These are phyloP conservation scores for Hortaea werneckii DNA, from an alignment of 2,329 filamentous ascomycete species.

Conservation along the genomic window DNA sequence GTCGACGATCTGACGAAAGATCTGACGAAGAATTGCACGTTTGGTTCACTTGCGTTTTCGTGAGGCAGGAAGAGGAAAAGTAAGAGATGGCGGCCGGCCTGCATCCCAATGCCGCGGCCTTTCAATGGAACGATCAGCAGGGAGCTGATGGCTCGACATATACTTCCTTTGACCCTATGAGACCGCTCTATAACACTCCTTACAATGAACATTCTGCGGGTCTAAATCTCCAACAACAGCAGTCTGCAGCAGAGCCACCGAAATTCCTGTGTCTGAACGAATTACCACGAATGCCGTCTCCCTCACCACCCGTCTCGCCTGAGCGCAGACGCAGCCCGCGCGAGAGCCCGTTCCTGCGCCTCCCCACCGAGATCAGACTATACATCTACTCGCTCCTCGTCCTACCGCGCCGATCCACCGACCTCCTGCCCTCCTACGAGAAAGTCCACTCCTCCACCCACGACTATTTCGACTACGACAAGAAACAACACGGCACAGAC, in stretches of 20 bases:
- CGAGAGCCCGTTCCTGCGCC: slow-evolving; percentile 26
- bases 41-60: too few species aligned
- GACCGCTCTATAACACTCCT: slow-evolving; percentile 7
- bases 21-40: too few species aligned
- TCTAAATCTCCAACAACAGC: background rate
- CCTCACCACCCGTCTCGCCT: slow-evolving; percentile 1
- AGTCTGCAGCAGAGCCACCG: background rate
- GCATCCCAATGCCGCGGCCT: too few species aligned
- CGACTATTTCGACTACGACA: slow-evolving; percentile 34
- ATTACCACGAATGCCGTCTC: slow-evolving; percentile 8
- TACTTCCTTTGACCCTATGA: background rate
- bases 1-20: too few species aligned
- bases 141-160: too few species aligned
- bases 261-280: slow-evolving; percentile 8
- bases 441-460: slow-evolving; percentile 25
- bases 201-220: slow-evolving; percentile 2
- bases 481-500: slow-evolving; percentile 11
- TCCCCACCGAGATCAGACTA: slow-evolving; percentile 37
- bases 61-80: too few species aligned
- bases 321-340: background rate
- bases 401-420: slow-evolving; percentile 22
- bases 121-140: too few species aligned
- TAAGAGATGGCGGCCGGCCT: too few species aligned
- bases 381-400: slow-evolving; percentile 38
- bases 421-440: slow-evolving; percentile 23